Base-by-base conservation (phyloP, 1,284 basidiomycete species). In the Wolfiporia cocos region DNA sequence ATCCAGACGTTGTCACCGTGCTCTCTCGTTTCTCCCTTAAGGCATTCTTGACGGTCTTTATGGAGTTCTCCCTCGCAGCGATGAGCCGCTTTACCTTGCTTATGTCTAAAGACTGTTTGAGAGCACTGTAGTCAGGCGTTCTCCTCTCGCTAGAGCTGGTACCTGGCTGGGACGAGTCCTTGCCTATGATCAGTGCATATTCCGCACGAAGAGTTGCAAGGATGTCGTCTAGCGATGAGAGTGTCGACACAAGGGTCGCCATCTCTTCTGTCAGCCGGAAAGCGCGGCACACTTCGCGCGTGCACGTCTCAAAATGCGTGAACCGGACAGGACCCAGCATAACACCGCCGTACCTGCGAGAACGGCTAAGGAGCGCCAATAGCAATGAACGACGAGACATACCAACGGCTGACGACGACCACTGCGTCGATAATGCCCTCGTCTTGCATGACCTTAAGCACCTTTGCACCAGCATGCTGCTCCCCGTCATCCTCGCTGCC, bases 321-420 rank as follows among this genome's bases (percentile, higher is more conserved):
- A 91, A 92, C n/a, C 89, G 70, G 9, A 69, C 74, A 9, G 79
- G 76, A 2, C 80, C 80, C 3, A 83, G 59, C 66, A 91, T 67
- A 20, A 74, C 78, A 7, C 89, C 90, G 0, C 88, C 89, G 52
- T 83, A 92, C 85, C 86, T 85, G 49, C 7, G 37, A 37, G 31
- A 45, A 39, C 11, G 35, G 11, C 12, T 9, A 32, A 35, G 12
- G 19, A 29, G 30, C 26, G 14, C 9, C 26, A 28, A 28, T 7
- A 5, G 5, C 12, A 24, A 15, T 15, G 6, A 15, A 9, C n/a
- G 24, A 26, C 5, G 14, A 10, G 42, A 63, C 78, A 48, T 52
- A 86, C 82, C 84, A 85, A 41, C 86, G 74, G 62, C 76, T 81
- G 31, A 89, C 83, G 44, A 89, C 68, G 7, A 89, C 80, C 2